Evolutionary conservation across 2,329 filamentous ascomycete species (phyloP).

Genomic region (Penicillium sp.): DNA sequence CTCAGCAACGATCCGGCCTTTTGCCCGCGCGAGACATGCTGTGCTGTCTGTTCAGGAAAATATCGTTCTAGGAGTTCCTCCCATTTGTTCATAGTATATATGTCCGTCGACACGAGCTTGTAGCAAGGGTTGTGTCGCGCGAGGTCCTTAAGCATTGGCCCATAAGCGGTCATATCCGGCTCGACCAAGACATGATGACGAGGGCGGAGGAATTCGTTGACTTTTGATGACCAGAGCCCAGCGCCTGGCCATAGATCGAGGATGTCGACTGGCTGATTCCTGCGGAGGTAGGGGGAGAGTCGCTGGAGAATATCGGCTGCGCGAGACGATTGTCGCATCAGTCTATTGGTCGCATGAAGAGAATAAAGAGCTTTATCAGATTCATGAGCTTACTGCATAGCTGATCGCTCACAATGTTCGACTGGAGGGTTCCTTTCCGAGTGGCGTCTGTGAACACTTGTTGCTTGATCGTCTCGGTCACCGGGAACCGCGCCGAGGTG

Average conservation of each 20-base stretch:
- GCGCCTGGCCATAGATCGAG: slow-evolving; percentile 81
- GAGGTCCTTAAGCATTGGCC: slow-evolving; percentile 60
- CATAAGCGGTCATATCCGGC: slow-evolving; percentile 59
- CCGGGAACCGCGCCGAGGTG: neutral
- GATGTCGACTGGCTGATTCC: slow-evolving; percentile 75
- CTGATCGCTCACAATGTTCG: slow-evolving; percentile 31
- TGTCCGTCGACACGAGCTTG: slow-evolving; percentile 52
- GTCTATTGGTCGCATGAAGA: too few species aligned
- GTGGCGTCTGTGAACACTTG: neutral
- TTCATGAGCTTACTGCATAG: slow-evolving; percentile 32
- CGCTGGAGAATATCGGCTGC: slow-evolving; percentile 67
- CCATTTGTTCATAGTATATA: slow-evolving; percentile 60
- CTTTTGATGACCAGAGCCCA: slow-evolving; percentile 72
- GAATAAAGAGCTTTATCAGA: too few species aligned
- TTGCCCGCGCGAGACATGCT: slow-evolving; percentile 6
- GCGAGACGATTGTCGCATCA: too few species aligned
- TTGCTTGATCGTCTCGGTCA: neutral
- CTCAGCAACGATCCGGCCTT: slow-evolving; percentile 47
- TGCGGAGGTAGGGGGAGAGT: slow-evolving; percentile 64
- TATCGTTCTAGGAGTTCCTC: slow-evolving; percentile 29
- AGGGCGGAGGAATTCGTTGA: slow-evolving; percentile 73
- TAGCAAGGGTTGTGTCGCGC: slow-evolving; percentile 49
- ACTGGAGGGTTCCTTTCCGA: slow-evolving; percentile 4
- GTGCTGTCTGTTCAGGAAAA: slow-evolving; percentile 54
- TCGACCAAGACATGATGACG: slow-evolving; percentile 83